phyloP scores from a whole-genome alignment of 208 protist species.

The Wallacemonas sp. region DNA sequence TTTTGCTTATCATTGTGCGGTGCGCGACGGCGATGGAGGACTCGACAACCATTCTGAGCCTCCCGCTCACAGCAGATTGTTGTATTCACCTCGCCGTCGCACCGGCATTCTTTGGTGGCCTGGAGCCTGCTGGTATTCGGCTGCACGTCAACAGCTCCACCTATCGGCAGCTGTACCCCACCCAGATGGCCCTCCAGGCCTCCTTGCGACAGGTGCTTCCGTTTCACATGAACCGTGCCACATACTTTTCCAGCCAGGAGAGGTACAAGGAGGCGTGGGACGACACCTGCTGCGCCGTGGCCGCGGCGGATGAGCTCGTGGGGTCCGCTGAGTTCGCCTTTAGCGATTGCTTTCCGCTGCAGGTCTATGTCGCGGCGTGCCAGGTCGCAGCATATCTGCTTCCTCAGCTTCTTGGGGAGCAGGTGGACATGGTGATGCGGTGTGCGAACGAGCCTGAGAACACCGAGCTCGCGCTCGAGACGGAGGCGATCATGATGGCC shows the following conservation, averaged over 20 bases:
- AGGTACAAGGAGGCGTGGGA: conserved; percentile 56
- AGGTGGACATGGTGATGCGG: conserved; percentile 18
- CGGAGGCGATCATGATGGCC: conserved; percentile 25
- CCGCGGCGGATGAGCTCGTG: conserved; percentile 69
- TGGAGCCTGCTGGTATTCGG: conserved; percentile 41
- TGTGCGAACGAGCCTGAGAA: conserved; percentile 17
- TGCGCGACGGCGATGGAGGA: conserved; percentile 69
- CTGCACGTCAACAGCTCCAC: conserved; percentile 25
- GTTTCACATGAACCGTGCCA: conserved; percentile 65
- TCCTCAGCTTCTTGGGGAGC: conserved; percentile 33
- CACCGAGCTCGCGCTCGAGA: conserved; percentile 13
- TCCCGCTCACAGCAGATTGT: conserved; percentile 44
- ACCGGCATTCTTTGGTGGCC: conserved; percentile 73
- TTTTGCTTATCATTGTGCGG: conserved; percentile 44
- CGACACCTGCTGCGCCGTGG: conserved; percentile 65
- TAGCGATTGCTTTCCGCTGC: conserved; percentile 65
- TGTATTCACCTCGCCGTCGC: conserved; percentile 62
- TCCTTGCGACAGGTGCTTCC: conserved; percentile 64
- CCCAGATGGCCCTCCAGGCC: conserved; percentile 38
- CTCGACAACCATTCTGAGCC: conserved; percentile 40
- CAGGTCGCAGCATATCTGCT: conserved; percentile 41
- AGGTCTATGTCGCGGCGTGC: conserved; percentile 64
- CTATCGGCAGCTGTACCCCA: conserved; percentile 50
- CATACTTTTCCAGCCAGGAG: conserved; percentile 33
- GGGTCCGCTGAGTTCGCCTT: conserved; percentile 75